Evolutionary conservation across 257 asterid species (phyloP), one percentile per base, ranked within the genome.

Genomic region (Lycium barbarum): DNA sequence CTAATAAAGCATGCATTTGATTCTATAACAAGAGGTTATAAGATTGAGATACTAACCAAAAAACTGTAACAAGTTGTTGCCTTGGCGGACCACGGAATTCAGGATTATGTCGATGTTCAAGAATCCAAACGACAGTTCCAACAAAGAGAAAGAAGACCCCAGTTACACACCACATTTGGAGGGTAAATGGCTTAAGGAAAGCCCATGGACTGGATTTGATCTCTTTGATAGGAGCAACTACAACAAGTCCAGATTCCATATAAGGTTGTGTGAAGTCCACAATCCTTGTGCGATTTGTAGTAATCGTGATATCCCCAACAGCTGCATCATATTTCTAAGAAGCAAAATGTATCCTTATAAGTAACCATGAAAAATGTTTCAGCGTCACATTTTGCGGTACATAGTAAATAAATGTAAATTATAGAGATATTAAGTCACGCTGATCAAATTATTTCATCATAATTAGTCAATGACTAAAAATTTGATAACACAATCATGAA

Each of bases 231-330:
- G 92, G 92, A 83, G 92, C 95, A 83, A 96, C 92, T 26, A 95
- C 95, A 9, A 96, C 98, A 2, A 96, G 95, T 74, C 99, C 99
- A 7, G 99, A 95, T 88, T 93, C 98, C 93, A 91, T 89, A 86
- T 79, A 95, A 84, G 99, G 99, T 88, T 95, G 99, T 1, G 99
- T 96, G 83, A 96, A 96, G 87, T 95, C 99, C 83, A 95, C 98
- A 58, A 90, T 88, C 87, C 96, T 92, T 74, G 99, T 96, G 88
- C 99, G 91, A 79, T 90, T 95, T 53, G 94, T 95, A 26, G 98
- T 95, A 83, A 96, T 95, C 0, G 98, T 94, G 43, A 96, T 47
- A 87, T 96, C 99, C 62, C 99, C 99, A n/a, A 94, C 96, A 62
- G 93, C 98, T 71, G 98, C 98, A 90, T 96, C 99, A 71, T 87